Base-by-base conservation (phyloP, 192 early-diverging fungal species). In the Coemansia umbellata region DNA sequence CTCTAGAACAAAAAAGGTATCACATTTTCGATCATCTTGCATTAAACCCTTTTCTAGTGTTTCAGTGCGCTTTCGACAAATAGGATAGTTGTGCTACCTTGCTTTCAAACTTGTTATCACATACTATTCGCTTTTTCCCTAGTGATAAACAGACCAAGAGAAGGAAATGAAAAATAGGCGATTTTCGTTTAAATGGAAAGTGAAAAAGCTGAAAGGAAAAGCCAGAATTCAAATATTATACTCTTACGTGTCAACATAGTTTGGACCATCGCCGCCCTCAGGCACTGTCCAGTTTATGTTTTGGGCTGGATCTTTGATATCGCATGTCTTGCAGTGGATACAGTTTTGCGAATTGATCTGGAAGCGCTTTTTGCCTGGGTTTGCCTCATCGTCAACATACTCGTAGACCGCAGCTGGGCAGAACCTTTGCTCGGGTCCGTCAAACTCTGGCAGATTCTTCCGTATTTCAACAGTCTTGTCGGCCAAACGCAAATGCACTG, bases 301-400 rank as follows among this genome's bases (percentile, higher is more conserved):
- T 77, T 99, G 96, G 28, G 89, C 87, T 18, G 94, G 94, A 69
- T 99, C 96, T 74, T 99, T 99, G 66, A 99, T 99, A 68, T 99
- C 94, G 60, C 96, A 99, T 0, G 96, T 99, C 82, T 99, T 99
- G 87, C 96, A 99, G 74, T 99, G 96, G 40, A 99, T 92, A 65
- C 96, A 99, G 74, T 99, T 97, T 63, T 90, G 87, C 35, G 86
- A 88, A 68, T 98, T 97, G 70, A 99, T 96, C 79, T 97, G 93
- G 68, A 97, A 88, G 10, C 93, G 82, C 79, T 96, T 91, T 56
- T 91, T 41, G 5, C 89, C 91, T 3, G 93, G 89, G 21, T 88
- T 84, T n/a, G 71, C 69, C 56, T 95, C 93, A 48, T 95, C 91
- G 17, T 95, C 93, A 1, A 98, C 86, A 76, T 92, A 97, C 78